Evolutionary conservation across 2,329 filamentous ascomycete genomes (phyloP).

Genomic region (Dothistroma septosporum): DNA sequence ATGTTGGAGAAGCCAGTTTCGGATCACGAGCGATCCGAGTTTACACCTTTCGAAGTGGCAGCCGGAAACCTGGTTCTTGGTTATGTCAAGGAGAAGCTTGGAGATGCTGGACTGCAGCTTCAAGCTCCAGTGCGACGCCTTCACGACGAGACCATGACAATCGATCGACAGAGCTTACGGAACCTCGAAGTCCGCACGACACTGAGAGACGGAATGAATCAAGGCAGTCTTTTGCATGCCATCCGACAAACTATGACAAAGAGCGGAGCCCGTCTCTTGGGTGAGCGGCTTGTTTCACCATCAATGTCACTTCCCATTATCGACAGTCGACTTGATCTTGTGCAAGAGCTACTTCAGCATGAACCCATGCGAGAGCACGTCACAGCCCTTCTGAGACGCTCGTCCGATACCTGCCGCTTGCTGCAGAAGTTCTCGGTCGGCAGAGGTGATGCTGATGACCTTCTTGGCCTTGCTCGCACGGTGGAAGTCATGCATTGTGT

Average conservation of each 20-base stretch:
- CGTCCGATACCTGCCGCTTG: constrained; percentile 80
- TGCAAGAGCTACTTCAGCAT: constrained; percentile 67
- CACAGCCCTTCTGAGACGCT: constrained; percentile 63
- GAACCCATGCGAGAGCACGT: constrained; percentile 67
- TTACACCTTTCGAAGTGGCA: constrained; percentile 64
- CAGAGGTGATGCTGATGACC: constrained; percentile 84
- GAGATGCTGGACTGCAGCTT: constrained; percentile 72
- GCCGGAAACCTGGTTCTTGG: constrained; percentile 79
- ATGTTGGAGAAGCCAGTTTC: constrained; percentile 73
- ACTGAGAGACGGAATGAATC: constrained; percentile 70
- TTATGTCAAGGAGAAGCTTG: constrained; percentile 76
- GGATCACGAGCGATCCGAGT: constrained; percentile 49
- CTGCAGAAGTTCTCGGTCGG: constrained; percentile 93
- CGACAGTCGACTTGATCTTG: constrained; percentile 73
- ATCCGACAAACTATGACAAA: constrained; percentile 86
- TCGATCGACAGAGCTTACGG: constrained; percentile 87
- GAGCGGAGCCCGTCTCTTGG: constrained; percentile 78
- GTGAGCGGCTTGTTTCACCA: constrained; percentile 78
- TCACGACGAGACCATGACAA: constrained; percentile 73
- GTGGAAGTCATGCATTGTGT: constrained; percentile 71
- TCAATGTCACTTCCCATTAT: constrained; percentile 83
- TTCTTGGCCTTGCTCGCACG: constrained; percentile 77
- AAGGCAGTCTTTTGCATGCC: constrained; percentile 86
- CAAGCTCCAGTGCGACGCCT: constrained; percentile 75
- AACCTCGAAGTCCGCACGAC: constrained; percentile 87